Evolutionary conservation across 208 protist species (phyloP).

Genomic region (Leishmania gerbilli): DNA sequence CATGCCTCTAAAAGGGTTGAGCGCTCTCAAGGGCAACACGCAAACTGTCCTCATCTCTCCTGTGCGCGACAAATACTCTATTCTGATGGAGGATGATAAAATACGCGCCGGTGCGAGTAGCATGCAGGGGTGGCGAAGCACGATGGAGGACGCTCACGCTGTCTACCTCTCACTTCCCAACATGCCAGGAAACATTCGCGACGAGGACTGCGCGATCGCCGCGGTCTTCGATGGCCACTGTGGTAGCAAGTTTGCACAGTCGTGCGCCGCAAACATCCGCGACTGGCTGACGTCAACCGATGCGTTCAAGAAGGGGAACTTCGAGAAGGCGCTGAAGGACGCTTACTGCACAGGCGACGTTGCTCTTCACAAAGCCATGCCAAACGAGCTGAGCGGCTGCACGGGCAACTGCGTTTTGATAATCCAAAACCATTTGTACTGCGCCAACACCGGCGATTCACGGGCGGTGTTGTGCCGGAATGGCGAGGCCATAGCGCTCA

Average conservation of each 20-base stretch:
- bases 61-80: constrained; percentile 90
- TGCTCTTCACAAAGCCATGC: constrained; percentile 70
- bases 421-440: constrained; percentile 91
- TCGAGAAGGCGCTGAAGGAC: constrained; percentile 68
- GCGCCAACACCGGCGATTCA: constrained; percentile 94
- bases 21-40: constrained; percentile 61
- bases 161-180: constrained; percentile 84
- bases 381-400: constrained; percentile 80
- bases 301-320: constrained; percentile 61
- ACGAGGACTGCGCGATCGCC: constrained; percentile 81
- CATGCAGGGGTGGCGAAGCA: constrained; percentile 92
- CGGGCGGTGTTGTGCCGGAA: constrained; percentile 86
- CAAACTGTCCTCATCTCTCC: constrained; percentile 77
- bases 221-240: constrained; percentile 91
- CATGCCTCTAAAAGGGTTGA: constrained; percentile 61
- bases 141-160: constrained; percentile 90
- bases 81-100: constrained; percentile 93
- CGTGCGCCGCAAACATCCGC: constrained; percentile 71
- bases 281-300: constrained; percentile 70
- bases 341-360: constrained; percentile 76
- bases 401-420: constrained; percentile 84
- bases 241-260: constrained; percentile 82
- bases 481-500: constrained; percentile 89
- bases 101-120: constrained; percentile 86
- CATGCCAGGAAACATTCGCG: constrained; percentile 56